phyloP scores from a whole-genome alignment of 1,284 basidiomycete species.

The Austroboletus rostrupii region DNA sequence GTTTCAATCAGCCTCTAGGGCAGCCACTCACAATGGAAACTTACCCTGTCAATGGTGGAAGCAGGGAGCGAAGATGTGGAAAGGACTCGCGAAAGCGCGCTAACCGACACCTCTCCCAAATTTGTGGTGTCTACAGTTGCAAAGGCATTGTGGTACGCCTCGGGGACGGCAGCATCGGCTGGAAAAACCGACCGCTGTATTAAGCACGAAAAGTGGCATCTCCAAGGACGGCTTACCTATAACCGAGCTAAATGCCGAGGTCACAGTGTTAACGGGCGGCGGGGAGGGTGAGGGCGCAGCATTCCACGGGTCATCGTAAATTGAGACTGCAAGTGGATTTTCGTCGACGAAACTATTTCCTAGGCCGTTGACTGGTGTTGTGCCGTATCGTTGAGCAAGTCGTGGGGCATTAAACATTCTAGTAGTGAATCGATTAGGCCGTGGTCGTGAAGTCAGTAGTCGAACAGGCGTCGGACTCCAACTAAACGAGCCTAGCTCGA shows the following conservation, averaged over 20 bases:
- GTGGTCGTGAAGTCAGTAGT: background rate
- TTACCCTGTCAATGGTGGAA: constrained; percentile 75
- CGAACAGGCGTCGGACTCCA: background rate
- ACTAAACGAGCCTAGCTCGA: background rate
- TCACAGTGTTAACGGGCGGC: constrained; percentile 46
- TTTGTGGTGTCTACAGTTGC: constrained; percentile 63
- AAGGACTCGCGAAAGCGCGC: constrained; percentile 74
- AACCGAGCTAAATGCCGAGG: constrained; percentile 61
- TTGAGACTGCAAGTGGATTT: constrained; percentile 70
- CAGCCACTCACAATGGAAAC: background rate
- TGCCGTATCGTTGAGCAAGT: constrained; percentile 60
- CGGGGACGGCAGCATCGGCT: constrained; percentile 79
- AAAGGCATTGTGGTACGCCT: constrained; percentile 72
- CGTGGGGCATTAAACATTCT: constrained; percentile 78
- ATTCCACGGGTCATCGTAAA: constrained; percentile 87
- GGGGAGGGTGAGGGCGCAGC: constrained; percentile 73
- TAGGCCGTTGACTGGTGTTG: constrained; percentile 52
- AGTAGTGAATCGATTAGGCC: constrained; percentile 1
- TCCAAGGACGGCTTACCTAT: constrained; percentile 46
- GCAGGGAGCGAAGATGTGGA: constrained; percentile 75
- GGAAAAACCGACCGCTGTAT: constrained; percentile 7
- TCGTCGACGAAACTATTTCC: constrained; percentile 72
- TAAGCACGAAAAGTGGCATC: constrained; percentile 9
- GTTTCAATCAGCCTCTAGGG: constrained; percentile 10
- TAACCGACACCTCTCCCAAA: constrained; percentile 75